Percentiles rank a stretch among this genome's conserved stretches.
phyloP scores from a whole-genome alignment of 768 basidiomycete genomes.

The Tylopilus rubrobrunneus region DNA sequence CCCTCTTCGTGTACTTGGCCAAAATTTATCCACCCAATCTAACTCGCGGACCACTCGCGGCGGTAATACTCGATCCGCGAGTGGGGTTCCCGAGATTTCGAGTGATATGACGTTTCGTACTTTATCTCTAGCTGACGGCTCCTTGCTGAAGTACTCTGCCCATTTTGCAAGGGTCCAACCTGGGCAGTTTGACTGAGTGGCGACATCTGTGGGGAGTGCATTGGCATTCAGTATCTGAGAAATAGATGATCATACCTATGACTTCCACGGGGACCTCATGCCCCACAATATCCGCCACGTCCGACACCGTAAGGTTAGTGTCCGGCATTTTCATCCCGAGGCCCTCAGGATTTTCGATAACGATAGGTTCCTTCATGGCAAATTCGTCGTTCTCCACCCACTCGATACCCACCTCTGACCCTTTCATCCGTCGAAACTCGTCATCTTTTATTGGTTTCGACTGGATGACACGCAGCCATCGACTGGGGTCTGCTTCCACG shows the following conservation, averaged over 20 bases:
- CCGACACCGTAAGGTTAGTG: conserved; percentile 63
- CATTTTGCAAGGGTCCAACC: conserved; percentile 91
- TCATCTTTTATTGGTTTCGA: conserved; percentile 60
- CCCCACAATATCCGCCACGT: conserved; percentile 79
- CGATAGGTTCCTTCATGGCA: conserved; percentile 79
- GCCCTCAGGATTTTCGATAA: conserved; percentile 74
- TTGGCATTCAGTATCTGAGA: conserved; percentile 3
- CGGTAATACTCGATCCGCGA: conserved; percentile 76
- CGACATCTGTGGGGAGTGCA: conserved; percentile 57
- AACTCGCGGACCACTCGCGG: conserved; percentile 82
- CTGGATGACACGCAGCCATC: conserved; percentile 69
- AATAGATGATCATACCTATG: conserved; percentile 57
- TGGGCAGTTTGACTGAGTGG: conserved; percentile 77
- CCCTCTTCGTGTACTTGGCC: conserved; percentile 77
- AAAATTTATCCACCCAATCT: conserved; percentile 97
- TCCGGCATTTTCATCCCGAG: conserved; percentile 90
- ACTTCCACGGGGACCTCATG: conserved; percentile 81
- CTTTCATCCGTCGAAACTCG: conserved; percentile 64
- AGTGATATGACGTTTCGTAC: conserved; percentile 94
- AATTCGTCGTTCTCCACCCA: conserved; percentile 72
- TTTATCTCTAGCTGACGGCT: conserved; percentile 70
- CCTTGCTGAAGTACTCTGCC: conserved; percentile 80
- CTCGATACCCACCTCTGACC: conserved; percentile 58
- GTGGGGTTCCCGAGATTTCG: conserved; percentile 83
- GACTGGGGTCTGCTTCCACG: conserved; percentile 52